Evolutionary conservation across 2,329 filamentous ascomycete genomes (phyloP).

Genomic region (Stromatinia cepivora): DNA sequence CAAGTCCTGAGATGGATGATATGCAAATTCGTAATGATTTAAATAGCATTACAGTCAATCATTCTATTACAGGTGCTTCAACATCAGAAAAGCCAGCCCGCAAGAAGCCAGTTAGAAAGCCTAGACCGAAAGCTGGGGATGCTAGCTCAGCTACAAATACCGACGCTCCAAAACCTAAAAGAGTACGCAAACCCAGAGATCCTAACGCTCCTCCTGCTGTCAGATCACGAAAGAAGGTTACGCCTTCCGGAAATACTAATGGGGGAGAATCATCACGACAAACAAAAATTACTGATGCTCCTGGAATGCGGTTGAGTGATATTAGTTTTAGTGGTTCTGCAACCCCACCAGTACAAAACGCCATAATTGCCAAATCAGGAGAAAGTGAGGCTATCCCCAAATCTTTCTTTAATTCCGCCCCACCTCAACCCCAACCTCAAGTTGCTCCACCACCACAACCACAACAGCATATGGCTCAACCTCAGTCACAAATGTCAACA

Average conservation of each 20-base stretch:
- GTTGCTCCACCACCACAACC: conserved; percentile 11
- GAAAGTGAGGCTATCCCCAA: conserved; percentile 45
- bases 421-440: conserved; percentile 24
- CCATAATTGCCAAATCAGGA: conserved; percentile 38
- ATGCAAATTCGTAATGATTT: conserved; percentile 27
- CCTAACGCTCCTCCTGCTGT: conserved; percentile 56
- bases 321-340: conserved; percentile 28
- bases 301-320: conserved; percentile 15
- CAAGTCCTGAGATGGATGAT: conserved; percentile 50
- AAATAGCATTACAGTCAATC: conserved; percentile 32
- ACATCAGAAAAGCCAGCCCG: conserved; percentile 40
- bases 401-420: conserved; percentile 36
- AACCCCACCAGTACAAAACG: conserved; percentile 21
- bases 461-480: conserved; percentile 16
- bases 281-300: conserved; percentile 17
- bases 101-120: conserved; percentile 66
- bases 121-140: conserved; percentile 50
- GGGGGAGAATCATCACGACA: conserved; percentile 19
- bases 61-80: conserved; percentile 26
- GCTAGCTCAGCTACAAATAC: conserved; percentile 45
- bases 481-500: conserved; percentile 30
- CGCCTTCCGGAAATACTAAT: conserved; percentile 37
- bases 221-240: conserved; percentile 56
- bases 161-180: conserved; percentile 48
- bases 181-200: conserved; percentile 58